phyloP scores from a whole-genome alignment of 305 asterid genomes.

The Ilex paraguariensis region DNA sequence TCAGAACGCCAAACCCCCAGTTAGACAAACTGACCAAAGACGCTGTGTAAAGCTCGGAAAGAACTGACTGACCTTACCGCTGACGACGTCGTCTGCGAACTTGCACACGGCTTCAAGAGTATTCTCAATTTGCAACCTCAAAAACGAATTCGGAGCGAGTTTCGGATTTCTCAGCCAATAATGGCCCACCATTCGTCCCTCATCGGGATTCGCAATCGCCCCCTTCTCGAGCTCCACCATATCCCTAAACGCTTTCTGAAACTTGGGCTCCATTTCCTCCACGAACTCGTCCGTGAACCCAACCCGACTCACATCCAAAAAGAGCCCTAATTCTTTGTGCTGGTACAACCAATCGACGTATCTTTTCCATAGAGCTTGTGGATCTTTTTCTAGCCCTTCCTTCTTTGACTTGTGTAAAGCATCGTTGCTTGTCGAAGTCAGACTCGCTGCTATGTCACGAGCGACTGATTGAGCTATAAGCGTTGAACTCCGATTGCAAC shows the following conservation, averaged over 20 bases:
- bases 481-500: not conserved
- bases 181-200: constrained; percentile 98
- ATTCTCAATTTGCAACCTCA: constrained; percentile 64
- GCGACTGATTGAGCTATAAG: constrained; percentile 58
- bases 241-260: constrained; percentile 66
- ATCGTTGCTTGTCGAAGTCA: constrained; percentile 24
- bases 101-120: constrained; percentile 54
- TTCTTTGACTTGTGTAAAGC: constrained; percentile 21
- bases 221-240: constrained; percentile 95
- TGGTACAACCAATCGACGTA: constrained; percentile 96
- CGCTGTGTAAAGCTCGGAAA: no score
- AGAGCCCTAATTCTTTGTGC: constrained; percentile 91
- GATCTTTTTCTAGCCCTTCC: constrained; percentile 45
- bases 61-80: constrained; percentile 85
- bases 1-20: no score
- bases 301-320: constrained; percentile 86
- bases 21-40: no score
- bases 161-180: constrained; percentile 87
- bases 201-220: constrained; percentile 95
- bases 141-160: constrained; percentile 67
- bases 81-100: constrained; percentile 79
- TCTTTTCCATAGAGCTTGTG: constrained; percentile 68
- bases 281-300: constrained; percentile 78
- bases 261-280: constrained; percentile 72
- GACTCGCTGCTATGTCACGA: constrained; percentile 57